These are phyloP conservation scores for Periglandula ipomoeae DNA, from an alignment of 2,329 filamentous ascomycete genomes.

Conservation along the genomic window DNA sequence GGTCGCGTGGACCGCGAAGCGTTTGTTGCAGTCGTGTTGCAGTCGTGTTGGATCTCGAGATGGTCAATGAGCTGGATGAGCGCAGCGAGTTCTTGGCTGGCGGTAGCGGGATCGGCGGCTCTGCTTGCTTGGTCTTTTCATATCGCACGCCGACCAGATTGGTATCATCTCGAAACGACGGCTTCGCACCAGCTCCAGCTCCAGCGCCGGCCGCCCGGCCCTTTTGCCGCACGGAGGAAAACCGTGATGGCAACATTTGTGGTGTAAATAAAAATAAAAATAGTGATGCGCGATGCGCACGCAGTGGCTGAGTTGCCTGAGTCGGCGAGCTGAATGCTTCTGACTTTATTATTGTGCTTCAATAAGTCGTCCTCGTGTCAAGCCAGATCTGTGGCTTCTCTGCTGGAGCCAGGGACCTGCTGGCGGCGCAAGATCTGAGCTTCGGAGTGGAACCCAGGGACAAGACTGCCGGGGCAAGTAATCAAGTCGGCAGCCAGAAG, in stretches of 20 bases:
- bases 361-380: not conserved
- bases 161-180: slow-evolving; percentile 37
- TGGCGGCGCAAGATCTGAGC: no score
- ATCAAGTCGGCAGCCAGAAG: not conserved
- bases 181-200: slow-evolving; percentile 17
- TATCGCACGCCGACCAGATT: slow-evolving; percentile 48
- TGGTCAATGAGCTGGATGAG: slow-evolving; percentile 9
- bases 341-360: not conserved
- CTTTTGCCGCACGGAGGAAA: slow-evolving; percentile 34
- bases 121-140: slow-evolving; percentile 49
- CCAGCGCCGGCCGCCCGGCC: slow-evolving; percentile 23
- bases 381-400: not conserved
- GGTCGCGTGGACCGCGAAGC: slow-evolving; percentile 3
- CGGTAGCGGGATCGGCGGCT: slow-evolving; percentile 46
- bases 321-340: not conserved
- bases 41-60: slow-evolving; percentile 15
- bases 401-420: no score
- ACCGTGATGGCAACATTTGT: slow-evolving; percentile 29
- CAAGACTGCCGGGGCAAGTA: not conserved
- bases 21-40: slow-evolving; percentile 10
- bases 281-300: not conserved
- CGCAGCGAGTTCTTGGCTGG: slow-evolving; percentile 25
- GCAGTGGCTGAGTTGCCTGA: not conserved
- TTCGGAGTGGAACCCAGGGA: not conserved
- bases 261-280: not conserved